Conservation (phyloP, 345 rosid genomes). For the Murraya koenigii region DNA sequence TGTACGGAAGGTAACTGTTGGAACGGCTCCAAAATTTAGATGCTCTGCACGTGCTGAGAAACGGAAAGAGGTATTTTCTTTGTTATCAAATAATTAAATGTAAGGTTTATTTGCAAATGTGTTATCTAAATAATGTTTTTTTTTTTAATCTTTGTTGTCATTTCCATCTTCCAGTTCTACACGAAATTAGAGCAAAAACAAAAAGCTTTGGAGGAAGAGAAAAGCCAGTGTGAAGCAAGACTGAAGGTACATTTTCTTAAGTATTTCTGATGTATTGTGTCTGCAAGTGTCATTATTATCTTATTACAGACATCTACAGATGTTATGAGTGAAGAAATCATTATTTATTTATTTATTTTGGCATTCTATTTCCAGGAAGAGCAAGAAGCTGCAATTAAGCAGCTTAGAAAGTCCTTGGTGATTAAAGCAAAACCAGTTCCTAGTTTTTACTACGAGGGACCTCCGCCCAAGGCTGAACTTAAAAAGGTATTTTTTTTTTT, state of each 20-base stretch:
- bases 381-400: conserved; percentile 88
- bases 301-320: not conserved
- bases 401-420: conserved; percentile 79
- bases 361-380: conserved; percentile 64
- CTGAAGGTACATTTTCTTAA: conserved; percentile 46
- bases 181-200: conserved; percentile 81
- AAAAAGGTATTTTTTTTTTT: conserved; percentile 61
- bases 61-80: conserved; percentile 69
- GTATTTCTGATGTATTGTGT: not conserved
- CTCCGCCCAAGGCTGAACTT: conserved; percentile 78
- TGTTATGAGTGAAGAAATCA: not conserved
- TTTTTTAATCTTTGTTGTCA: conserved; percentile 17
- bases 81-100: conserved; percentile 6
- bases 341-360: not conserved
- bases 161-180: conserved; percentile 55
- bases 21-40: conserved; percentile 85
- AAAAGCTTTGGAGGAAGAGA: conserved; percentile 76
- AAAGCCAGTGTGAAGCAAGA: conserved; percentile 68
- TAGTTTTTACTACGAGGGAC: conserved; percentile 81
- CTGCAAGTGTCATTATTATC: not conserved
- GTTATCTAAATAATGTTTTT: conserved; percentile 1
- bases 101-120: conserved; percentile 6
- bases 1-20: conserved; percentile 69
- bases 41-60: conserved; percentile 79
- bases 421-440: conserved; percentile 93